Conservation (phyloP, 2,329 filamentous ascomycete species). For the Lecanicillium sp. region DNA sequence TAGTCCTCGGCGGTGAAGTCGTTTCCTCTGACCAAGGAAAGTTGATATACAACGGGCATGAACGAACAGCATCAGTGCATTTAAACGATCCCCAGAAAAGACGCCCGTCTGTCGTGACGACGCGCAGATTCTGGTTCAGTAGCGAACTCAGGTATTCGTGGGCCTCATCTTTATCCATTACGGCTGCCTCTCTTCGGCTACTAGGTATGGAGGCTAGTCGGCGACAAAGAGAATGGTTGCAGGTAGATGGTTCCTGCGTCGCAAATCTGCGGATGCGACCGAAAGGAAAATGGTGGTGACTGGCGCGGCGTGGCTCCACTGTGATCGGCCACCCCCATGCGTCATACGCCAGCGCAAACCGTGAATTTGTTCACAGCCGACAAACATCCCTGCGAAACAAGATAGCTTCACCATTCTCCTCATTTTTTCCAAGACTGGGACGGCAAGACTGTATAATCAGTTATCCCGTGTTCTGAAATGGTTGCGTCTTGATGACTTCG, state of each 20-base stretch:
- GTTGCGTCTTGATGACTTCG: neutral
- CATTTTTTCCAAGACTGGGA: neutral
- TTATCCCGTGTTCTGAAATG: slow-evolving; percentile 3
- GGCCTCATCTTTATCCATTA: slow-evolving; percentile 44
- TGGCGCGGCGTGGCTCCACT: too few species aligned
- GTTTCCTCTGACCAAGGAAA: too few species aligned
- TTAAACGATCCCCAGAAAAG: slow-evolving; percentile 89
- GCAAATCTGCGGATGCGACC: neutral
- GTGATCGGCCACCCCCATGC: slow-evolving; percentile 3
- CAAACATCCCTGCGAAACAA: slow-evolving; percentile 1
- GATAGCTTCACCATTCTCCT: slow-evolving; percentile 1
- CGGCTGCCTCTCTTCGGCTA: too few species aligned
- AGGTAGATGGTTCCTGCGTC: neutral
- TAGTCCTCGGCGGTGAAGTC: too few species aligned
- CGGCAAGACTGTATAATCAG: neutral
- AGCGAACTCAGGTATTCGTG: slow-evolving; percentile 53
- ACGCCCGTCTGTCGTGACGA: slow-evolving; percentile 74
- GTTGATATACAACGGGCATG: neutral
- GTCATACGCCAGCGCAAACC: slow-evolving; percentile 4
- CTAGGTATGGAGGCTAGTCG: too few species aligned
- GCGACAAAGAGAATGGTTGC: too few species aligned
- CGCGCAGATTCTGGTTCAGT: slow-evolving; percentile 68
- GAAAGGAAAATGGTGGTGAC: too few species aligned
- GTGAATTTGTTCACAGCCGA: slow-evolving; percentile 8
- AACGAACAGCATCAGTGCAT: slow-evolving; percentile 78